Percentiles rank a stretch among this genome's conserved stretches.
Evolutionary conservation across 352 stramenopile species (phyloP).

Genomic region (Pythium myriotylum): DNA sequence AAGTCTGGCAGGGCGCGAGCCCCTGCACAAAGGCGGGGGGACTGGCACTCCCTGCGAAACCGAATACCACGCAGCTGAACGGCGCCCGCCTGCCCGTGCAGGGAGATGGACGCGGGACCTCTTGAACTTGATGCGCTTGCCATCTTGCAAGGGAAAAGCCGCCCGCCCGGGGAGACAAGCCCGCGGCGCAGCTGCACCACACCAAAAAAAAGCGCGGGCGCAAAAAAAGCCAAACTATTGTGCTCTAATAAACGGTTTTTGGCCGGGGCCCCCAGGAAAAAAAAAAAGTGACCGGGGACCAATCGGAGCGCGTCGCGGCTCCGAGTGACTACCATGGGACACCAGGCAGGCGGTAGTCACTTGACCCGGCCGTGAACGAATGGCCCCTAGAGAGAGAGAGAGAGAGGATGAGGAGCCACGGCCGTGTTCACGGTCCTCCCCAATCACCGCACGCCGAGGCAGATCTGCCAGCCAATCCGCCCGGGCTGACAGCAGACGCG

Average conservation of each 20-base stretch:
- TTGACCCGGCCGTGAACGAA: no score
- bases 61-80: constrained; percentile 16
- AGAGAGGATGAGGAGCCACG: no score
- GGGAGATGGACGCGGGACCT: constrained; percentile 18
- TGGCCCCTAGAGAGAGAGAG: no score
- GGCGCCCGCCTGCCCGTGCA: neutral
- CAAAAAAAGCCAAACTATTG: constrained; percentile 19
- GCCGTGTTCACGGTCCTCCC: no score
- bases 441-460: neutral
- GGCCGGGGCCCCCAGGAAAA: no score
- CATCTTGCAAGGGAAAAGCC: constrained; percentile 10
- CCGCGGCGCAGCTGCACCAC: constrained; percentile 26
- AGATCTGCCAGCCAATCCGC: neutral
- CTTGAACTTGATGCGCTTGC: constrained; percentile 17
- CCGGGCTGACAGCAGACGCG: neutral
- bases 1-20: constrained; percentile 4
- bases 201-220: constrained; percentile 15
- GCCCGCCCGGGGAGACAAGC: constrained; percentile 13
- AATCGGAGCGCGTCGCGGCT: no score
- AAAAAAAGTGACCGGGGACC: no score
- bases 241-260: constrained; percentile 20
- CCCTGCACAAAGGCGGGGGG: neutral
- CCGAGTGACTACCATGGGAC: no score
- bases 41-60: constrained; percentile 24
- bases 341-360: no score